phyloP scores from a whole-genome alignment of 441 rosid species.

The Euphorbia corollata region DNA sequence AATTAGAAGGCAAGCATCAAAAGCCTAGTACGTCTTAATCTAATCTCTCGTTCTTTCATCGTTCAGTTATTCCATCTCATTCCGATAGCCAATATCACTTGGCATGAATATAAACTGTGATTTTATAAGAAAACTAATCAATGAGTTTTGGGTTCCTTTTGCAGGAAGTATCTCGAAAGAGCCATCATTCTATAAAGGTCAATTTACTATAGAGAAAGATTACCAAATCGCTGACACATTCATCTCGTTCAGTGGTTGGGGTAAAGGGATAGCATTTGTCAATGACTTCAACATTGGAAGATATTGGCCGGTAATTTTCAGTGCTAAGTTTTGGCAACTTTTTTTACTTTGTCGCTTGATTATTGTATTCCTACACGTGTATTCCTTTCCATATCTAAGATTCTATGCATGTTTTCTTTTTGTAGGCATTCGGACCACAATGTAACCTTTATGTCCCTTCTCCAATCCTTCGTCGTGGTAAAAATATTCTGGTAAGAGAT shows the following conservation, averaged over 20 bases:
- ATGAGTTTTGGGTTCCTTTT: slow-evolving; percentile 17
- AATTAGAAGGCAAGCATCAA: slow-evolving; percentile 24
- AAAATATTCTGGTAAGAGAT: slow-evolving; percentile 57
- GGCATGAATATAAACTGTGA: not conserved
- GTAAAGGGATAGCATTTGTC: slow-evolving; percentile 73
- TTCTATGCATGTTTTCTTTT: not conserved
- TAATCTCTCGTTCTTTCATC: too few species aligned
- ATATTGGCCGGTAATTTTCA: slow-evolving; percentile 77
- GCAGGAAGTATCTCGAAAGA: slow-evolving; percentile 45
- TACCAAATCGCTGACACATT: slow-evolving; percentile 61
- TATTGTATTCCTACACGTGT: not conserved
- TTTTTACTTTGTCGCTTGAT: slow-evolving; percentile 1
- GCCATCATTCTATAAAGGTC: slow-evolving; percentile 65
- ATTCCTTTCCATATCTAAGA: not conserved
- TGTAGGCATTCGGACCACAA: slow-evolving; percentile 76
- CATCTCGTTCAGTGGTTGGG: slow-evolving; percentile 75
- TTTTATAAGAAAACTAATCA: not conserved
- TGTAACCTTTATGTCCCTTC: slow-evolving; percentile 83
- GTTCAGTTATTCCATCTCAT: too few species aligned
- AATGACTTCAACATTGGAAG: slow-evolving; percentile 84
- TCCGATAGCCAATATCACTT: not conserved
- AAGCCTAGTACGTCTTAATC: slow-evolving; percentile 29
- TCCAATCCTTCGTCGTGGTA: slow-evolving; percentile 64
- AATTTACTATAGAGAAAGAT: slow-evolving; percentile 36
- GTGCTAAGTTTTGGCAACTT: not conserved